phyloP scores from a whole-genome alignment of 306 rosid genomes.

The Fagus crenata region DNA sequence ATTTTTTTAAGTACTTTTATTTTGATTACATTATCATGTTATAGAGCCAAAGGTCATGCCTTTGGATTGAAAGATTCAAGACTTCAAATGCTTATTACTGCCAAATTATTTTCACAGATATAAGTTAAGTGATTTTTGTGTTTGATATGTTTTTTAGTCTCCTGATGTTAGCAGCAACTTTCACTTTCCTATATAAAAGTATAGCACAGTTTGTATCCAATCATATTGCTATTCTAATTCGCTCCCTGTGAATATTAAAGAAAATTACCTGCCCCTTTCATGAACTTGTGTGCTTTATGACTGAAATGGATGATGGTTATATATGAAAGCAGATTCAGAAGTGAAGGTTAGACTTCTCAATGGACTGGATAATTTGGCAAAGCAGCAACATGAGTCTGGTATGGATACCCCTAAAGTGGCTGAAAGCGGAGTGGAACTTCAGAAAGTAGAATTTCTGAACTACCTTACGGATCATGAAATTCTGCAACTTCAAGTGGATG shows the following conservation, averaged over 20 bases:
- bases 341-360: not conserved
- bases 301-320: conserved; percentile 20
- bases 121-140: not conserved
- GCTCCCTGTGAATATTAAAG: not conserved
- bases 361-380: conserved; percentile 23
- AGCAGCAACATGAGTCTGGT: conserved; percentile 26
- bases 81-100: not conserved
- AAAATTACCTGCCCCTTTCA: not conserved
- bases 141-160: not conserved
- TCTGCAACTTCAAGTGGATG: conserved; percentile 34
- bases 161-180: not conserved
- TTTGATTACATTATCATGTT: not conserved
- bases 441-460: conserved; percentile 2
- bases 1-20: not conserved
- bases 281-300: not conserved
- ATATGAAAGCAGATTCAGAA: conserved; percentile 32
- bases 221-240: not conserved
- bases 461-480: conserved; percentile 26
- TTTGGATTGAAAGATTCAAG: not conserved
- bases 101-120: not conserved
- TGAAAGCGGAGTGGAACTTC: conserved; percentile 17
- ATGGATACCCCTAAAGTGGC: conserved; percentile 18
- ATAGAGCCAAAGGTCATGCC: not conserved
- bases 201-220: not conserved
- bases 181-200: not conserved